These are phyloP conservation scores for Fonsecaea pugnacius DNA, from an alignment of 2,329 filamentous ascomycete species.

Conservation along the genomic window DNA sequence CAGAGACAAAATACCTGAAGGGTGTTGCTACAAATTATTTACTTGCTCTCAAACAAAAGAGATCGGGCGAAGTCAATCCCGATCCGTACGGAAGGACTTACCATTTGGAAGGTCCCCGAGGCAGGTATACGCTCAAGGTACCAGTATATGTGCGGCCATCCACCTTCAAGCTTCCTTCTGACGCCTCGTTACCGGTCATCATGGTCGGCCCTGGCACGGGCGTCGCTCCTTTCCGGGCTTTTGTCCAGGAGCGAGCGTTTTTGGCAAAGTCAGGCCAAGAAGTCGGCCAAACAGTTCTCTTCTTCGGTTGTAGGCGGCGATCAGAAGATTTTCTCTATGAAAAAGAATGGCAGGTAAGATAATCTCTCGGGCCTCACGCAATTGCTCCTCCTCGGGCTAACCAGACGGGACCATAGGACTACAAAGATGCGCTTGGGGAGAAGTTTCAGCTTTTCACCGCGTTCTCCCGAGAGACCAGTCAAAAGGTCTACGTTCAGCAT, in stretches of 20 bases:
- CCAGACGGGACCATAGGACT: not conserved
- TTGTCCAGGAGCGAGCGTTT: constrained; percentile 34
- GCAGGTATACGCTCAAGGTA: constrained; percentile 94
- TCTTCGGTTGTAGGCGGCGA: constrained; percentile 49
- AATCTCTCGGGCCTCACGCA: not conserved
- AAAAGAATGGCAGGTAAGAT: constrained; percentile 24
- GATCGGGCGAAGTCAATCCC: constrained; percentile 78
- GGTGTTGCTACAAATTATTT: constrained; percentile 98
- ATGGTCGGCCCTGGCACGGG: constrained; percentile 96
- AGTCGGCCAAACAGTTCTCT: constrained; percentile 47
- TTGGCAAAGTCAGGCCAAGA: constrained; percentile 43
- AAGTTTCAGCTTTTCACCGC: not conserved
- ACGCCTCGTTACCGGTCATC: constrained; percentile 89
- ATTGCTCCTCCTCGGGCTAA: not conserved
- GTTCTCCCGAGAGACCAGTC: not conserved
- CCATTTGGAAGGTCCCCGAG: constrained; percentile 82
- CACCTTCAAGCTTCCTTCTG: constrained; percentile 99
- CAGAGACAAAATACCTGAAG: constrained; percentile 77
- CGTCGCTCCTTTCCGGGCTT: constrained; percentile 59
- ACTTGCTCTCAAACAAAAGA: constrained; percentile 84
- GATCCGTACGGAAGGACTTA: constrained; percentile 67
- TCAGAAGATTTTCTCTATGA: constrained; percentile 47
- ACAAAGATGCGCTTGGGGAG: too few relatives aligned
- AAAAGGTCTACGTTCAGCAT: constrained; percentile 20
- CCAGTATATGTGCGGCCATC: constrained; percentile 94